These are phyloP conservation scores for Polytolypa hystricis DNA, from an alignment of 2,329 filamentous ascomycete species.

Conservation along the genomic window DNA sequence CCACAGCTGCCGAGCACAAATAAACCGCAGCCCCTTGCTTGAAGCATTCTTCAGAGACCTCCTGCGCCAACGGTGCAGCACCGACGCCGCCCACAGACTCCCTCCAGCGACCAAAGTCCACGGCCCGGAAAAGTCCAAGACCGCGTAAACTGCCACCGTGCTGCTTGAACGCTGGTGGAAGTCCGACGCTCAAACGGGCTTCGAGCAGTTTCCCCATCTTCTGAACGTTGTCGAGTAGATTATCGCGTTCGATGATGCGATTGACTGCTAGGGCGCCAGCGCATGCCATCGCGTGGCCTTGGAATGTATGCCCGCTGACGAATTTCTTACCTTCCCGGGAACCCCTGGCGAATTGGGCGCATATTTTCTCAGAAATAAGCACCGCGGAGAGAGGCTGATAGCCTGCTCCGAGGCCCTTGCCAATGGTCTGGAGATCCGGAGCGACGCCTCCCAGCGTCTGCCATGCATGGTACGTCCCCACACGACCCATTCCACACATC, in stretches of 20 bases:
- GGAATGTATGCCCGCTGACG: conserved; percentile 48
- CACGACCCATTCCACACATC: conserved; percentile 48
- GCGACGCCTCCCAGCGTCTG: conserved; percentile 40
- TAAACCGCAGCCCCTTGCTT: conserved; percentile 4
- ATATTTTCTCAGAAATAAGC: conserved; percentile 36
- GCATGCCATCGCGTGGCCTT: conserved; percentile 43
- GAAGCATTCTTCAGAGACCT: conserved; percentile 3
- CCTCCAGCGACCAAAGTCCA: conserved; percentile 3
- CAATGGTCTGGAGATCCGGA: conserved; percentile 48
- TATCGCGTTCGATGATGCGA: conserved; percentile 39
- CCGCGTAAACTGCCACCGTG: conserved; percentile 1
- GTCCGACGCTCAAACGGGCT: background rate
- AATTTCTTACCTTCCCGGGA: conserved; percentile 34
- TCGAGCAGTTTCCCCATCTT: conserved; percentile 15
- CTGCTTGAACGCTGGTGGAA: background rate
- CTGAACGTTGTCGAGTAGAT: conserved; percentile 35
- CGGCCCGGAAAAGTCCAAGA: conserved; percentile 2
- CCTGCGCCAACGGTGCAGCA: background rate
- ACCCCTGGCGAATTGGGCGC: conserved; percentile 29
- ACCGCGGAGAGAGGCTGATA: conserved; percentile 44
- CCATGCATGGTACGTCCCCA: conserved; percentile 45
- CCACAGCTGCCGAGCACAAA: conserved; percentile 3
- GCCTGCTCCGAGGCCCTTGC: conserved; percentile 46
- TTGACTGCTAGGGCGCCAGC: conserved; percentile 42
- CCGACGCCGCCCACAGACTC: background rate